These are phyloP conservation scores for Penicillium sp. DNA, from an alignment of 2,329 filamentous ascomycete species.

Conservation along the genomic window DNA sequence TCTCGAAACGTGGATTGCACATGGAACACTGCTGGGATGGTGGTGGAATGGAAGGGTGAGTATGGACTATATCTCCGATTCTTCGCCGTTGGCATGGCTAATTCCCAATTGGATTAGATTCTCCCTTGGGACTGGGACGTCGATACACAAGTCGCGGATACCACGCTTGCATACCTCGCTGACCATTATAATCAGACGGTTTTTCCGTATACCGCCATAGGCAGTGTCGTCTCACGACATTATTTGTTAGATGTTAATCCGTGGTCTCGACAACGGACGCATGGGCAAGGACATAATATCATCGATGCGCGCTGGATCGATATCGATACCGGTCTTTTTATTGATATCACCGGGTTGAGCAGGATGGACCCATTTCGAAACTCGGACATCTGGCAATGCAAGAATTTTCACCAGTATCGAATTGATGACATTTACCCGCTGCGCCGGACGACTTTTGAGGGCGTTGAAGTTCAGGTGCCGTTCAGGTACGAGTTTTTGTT, in stretches of 20 bases:
- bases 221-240: conserved; percentile 43
- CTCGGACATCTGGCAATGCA: conserved; percentile 69
- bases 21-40: conserved; percentile 79
- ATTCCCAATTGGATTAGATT: conserved; percentile 42
- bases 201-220: conserved; percentile 41
- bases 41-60: conserved; percentile 71
- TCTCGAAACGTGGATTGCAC: conserved; percentile 79
- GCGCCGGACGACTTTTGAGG: conserved; percentile 68
- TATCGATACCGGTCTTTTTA: conserved; percentile 66
- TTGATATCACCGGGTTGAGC: conserved; percentile 73
- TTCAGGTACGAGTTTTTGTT: conserved; percentile 40
- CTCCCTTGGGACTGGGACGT: conserved; percentile 82
- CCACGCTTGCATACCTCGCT: conserved; percentile 61
- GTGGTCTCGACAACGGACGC: conserved; percentile 55
- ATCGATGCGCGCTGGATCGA: conserved; percentile 85
- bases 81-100: no score
- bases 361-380: conserved; percentile 55
- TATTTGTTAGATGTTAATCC: conserved; percentile 77
- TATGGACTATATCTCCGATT: neutral
- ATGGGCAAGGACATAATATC: conserved; percentile 66
- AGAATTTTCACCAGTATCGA: conserved; percentile 69
- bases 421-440: conserved; percentile 70
- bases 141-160: conserved; percentile 68
- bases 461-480: conserved; percentile 63
- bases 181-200: conserved; percentile 63